Percentiles rank a stretch among this genome's conserved stretches.
phyloP scores from a whole-genome alignment of 2,329 filamentous ascomycete genomes.

The Trichoderma arundinaceum region DNA sequence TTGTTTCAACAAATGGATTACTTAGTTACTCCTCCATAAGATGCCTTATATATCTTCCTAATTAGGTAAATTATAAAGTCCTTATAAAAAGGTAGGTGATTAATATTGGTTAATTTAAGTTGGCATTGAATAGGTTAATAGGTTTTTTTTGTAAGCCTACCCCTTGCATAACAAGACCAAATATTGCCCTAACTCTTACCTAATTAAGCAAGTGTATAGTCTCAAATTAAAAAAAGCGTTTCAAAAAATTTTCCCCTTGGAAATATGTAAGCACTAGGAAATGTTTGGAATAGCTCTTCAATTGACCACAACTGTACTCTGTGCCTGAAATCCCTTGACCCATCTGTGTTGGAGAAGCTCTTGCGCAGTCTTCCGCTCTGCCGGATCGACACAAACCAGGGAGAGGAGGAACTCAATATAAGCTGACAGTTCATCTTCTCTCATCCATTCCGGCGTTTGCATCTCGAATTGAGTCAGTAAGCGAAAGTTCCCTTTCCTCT shows the following conservation, averaged over 20 bases:
- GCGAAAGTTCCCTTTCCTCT: too few relatives aligned
- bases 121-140: not conserved
- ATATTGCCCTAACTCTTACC: not conserved
- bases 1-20: not conserved
- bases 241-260: not conserved
- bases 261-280: constrained; percentile 2
- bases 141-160: not conserved
- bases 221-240: not conserved
- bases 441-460: too few relatives aligned
- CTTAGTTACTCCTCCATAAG: not conserved
- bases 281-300: too few relatives aligned
- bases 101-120: not conserved
- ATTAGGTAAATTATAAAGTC: constrained; percentile 1
- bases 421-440: too few relatives aligned
- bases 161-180: not conserved
- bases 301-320: too few relatives aligned
- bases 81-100: constrained; percentile 1
- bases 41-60: constrained; percentile 1
- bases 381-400: too few relatives aligned
- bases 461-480: too few relatives aligned
- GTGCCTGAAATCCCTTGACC: too few relatives aligned
- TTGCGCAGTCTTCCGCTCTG: too few relatives aligned
- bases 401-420: too few relatives aligned
- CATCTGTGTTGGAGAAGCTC: too few relatives aligned
- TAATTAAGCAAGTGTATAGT: constrained; percentile 2